Conservation (phyloP, 768 basidiomycete genomes). For the Boletus pseudopeckii region DNA sequence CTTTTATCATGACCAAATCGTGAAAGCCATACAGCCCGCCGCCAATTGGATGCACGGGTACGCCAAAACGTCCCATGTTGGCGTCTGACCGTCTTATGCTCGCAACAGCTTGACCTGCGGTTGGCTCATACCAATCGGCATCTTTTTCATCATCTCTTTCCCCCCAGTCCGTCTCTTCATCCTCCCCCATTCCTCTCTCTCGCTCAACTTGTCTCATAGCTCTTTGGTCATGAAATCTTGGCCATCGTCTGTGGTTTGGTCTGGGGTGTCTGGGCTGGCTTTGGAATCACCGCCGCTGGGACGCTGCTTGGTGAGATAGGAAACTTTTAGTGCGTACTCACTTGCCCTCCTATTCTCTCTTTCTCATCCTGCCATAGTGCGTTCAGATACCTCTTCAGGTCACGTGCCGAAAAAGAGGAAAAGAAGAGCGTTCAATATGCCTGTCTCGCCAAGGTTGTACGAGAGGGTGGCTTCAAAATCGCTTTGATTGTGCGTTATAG, state of each 20-base stretch:
- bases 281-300: conserved; percentile 80
- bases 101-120: conserved; percentile 48
- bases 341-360: not conserved
- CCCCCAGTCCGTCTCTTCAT: conserved; percentile 55
- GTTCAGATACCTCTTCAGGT: conserved; percentile 76
- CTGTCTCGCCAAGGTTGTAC: conserved; percentile 63
- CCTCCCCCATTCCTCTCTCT: not conserved
- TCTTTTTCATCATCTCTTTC: conserved; percentile 83
- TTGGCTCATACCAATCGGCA: conserved; percentile 75
- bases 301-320: conserved; percentile 85
- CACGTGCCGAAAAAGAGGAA: conserved; percentile 75
- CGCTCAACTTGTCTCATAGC: conserved; percentile 35
- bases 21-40: conserved; percentile 43
- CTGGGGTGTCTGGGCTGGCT: conserved; percentile 86
- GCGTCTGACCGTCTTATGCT: not conserved
- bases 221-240: conserved; percentile 92
- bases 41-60: conserved; percentile 45
- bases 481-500: conserved; percentile 74
- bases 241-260: conserved; percentile 86
- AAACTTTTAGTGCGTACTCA: conserved; percentile 72
- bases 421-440: conserved; percentile 55
- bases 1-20: conserved; percentile 62
- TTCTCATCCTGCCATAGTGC: conserved; percentile 45
- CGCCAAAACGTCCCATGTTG: conserved; percentile 1
- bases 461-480: conserved; percentile 86